A percentile compares a stretch with the other conserved stretches of the same genome.
phyloP scores from a whole-genome alignment of 148 eudicot species.

The Rhododendron ferrugineum region DNA sequence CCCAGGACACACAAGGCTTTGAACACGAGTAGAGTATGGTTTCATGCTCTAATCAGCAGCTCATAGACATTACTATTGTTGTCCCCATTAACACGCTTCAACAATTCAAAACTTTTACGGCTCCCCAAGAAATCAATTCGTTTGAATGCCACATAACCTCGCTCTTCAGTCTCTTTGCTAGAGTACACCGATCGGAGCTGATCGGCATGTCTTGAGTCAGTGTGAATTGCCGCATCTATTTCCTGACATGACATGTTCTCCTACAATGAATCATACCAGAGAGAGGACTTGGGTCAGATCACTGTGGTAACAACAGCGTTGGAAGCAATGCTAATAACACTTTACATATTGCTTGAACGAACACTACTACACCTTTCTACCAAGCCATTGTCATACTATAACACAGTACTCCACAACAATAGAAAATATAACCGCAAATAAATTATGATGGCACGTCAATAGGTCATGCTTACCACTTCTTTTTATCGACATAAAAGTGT shows the following conservation, averaged over 20 bases:
- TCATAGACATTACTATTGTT: slow-evolving; percentile 76
- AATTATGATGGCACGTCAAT: background rate
- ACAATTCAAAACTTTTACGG: slow-evolving; percentile 83
- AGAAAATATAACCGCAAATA: background rate
- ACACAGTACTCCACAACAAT: background rate
- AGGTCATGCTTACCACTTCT: background rate
- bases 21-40: background rate
- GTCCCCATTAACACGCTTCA: slow-evolving; percentile 83
- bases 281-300: background rate
- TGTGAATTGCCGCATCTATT: slow-evolving; percentile 80
- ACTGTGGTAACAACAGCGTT: background rate
- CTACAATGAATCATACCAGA: slow-evolving; percentile 28
- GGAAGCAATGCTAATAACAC: background rate
- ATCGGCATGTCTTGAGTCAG: slow-evolving; percentile 87
- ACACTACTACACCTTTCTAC: slow-evolving; percentile 7
- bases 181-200: slow-evolving; percentile 64
- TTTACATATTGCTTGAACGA: background rate
- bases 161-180: slow-evolving; percentile 37
- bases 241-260: slow-evolving; percentile 69
- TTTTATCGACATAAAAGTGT: background rate
- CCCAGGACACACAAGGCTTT: background rate
- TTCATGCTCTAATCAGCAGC: slow-evolving; percentile 64
- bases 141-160: slow-evolving; percentile 43
- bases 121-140: slow-evolving; percentile 82
- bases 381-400: background rate